These are phyloP conservation scores for Trypanosoma congolense DNA, from an alignment of 208 protist species.

Conservation along the genomic window DNA sequence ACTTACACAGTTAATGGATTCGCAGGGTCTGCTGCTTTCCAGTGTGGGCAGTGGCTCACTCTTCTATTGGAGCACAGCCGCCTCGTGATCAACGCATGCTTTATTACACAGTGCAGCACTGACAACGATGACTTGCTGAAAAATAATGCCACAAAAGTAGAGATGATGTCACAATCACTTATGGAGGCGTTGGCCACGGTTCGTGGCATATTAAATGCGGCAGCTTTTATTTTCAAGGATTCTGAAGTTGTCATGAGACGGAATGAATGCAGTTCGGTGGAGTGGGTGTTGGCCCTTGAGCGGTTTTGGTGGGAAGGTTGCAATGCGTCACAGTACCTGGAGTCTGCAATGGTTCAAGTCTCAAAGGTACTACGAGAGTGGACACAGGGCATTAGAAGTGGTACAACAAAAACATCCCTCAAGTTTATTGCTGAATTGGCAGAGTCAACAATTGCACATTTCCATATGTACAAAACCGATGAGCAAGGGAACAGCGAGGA, in stretches of 20 bases:
- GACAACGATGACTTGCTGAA: not conserved
- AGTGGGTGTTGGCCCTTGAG: constrained; percentile 45
- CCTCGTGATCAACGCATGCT: constrained; percentile 55
- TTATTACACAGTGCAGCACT: constrained; percentile 11
- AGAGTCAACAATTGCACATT: not conserved
- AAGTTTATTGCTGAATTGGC: constrained; percentile 26
- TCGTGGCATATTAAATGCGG: constrained; percentile 33
- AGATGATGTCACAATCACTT: not conserved
- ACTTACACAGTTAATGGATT: constrained; percentile 12
- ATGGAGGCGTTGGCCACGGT: constrained; percentile 8
- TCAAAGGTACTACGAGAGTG: constrained; percentile 26
- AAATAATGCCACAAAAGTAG: constrained; percentile 1
- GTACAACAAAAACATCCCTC: constrained; percentile 38
- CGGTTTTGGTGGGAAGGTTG: constrained; percentile 70
- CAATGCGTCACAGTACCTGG: constrained; percentile 19
- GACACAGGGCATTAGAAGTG: constrained; percentile 28
- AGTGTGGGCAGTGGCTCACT: constrained; percentile 42
- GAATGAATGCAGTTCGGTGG: constrained; percentile 11
- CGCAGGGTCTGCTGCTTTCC: constrained; percentile 32
- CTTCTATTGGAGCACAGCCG: constrained; percentile 48
- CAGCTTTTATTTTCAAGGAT: constrained; percentile 18
- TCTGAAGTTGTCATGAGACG: constrained; percentile 5
- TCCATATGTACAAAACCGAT: not conserved
- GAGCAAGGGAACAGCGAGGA: too few species aligned
- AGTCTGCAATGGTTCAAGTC: constrained; percentile 18